Evolutionary conservation across 495 filamentous ascomycete genomes (phyloP).

Genomic region (Terfezia boudieri): DNA sequence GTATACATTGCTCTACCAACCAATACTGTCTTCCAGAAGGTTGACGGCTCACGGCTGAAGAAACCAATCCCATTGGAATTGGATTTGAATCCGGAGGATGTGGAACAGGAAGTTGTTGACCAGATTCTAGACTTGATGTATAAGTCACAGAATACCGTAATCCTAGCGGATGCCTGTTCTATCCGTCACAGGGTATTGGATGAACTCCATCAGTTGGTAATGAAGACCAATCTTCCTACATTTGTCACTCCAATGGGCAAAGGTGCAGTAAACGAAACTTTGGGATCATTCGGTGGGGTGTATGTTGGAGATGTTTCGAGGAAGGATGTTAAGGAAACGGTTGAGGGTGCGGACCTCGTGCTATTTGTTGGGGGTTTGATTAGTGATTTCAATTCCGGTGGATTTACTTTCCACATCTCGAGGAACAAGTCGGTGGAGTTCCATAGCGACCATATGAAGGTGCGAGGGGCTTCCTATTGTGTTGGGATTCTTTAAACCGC

Average conservation of each 20-base stretch:
- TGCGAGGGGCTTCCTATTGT: constrained; percentile 13
- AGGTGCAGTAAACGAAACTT: constrained; percentile 58
- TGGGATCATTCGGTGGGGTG: constrained; percentile 59
- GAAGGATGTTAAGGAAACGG: constrained; percentile 41
- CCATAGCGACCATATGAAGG: constrained; percentile 52
- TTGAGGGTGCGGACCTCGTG: constrained; percentile 66
- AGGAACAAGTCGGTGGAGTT: constrained; percentile 75
- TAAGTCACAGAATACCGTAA: constrained; percentile 51
- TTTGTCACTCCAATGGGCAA: constrained; percentile 91
- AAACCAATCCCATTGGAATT: constrained; percentile 43
- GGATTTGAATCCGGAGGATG: constrained; percentile 42
- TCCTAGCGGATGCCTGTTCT: constrained; percentile 81
- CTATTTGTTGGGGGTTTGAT: constrained; percentile 64
- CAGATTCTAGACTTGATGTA: constrained; percentile 57
- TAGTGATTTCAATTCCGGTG: constrained; percentile 74
- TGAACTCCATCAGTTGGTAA: constrained; percentile 56
- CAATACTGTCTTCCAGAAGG: constrained; percentile 60
- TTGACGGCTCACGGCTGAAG: constrained; percentile 48
- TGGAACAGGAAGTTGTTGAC: constrained; percentile 66
- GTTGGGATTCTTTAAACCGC: too few relatives aligned
- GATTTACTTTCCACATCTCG: constrained; percentile 66
- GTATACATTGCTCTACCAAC: constrained; percentile 76
- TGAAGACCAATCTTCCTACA: constrained; percentile 52
- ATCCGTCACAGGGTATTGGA: constrained; percentile 54
- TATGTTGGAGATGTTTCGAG: constrained; percentile 68